These are phyloP conservation scores for Saccharomycopsis selenospora DNA, from an alignment of 805 yeast species.

Conservation along the genomic window DNA sequence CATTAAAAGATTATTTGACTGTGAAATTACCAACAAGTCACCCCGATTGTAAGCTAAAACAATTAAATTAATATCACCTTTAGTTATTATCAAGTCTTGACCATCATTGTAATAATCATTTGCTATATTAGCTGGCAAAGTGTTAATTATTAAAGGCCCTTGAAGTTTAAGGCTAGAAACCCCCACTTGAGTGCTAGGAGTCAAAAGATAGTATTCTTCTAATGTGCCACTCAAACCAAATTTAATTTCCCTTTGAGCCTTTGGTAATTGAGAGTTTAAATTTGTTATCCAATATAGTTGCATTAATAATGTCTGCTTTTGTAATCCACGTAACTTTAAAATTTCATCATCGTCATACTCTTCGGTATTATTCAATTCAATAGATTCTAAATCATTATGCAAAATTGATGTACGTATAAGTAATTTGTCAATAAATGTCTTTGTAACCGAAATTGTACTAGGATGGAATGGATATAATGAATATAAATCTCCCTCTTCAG, in stretches of 20 bases:
- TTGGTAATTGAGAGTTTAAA: neutral
- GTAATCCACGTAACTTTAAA: neutral
- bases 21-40: conserved; percentile 5
- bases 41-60: conserved; percentile 8
- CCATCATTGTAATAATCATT: conserved; percentile 8
- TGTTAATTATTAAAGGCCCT: conserved; percentile 13
- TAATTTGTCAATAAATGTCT: conserved; percentile 6
- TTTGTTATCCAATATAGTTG: neutral
- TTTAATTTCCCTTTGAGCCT: neutral
- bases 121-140: conserved; percentile 4
- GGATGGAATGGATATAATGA: conserved; percentile 63
- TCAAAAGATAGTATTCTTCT: conserved; percentile 1
- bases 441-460: conserved; percentile 31
- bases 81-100: conserved; percentile 1
- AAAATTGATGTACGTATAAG: neutral
- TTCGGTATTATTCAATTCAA: neutral
- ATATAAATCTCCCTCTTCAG: conserved; percentile 52
- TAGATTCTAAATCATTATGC: neutral
- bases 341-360: neutral
- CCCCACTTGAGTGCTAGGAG: neutral
- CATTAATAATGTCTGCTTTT: neutral
- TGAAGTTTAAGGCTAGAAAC: conserved; percentile 5
- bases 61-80: conserved; percentile 8
- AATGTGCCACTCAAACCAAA: neutral
- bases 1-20: conserved; percentile 8